Evolutionary conservation across 23 red algal genomes (phyloP).

Genomic region (Cyanidiococcus yangmingshanensis): DNA sequence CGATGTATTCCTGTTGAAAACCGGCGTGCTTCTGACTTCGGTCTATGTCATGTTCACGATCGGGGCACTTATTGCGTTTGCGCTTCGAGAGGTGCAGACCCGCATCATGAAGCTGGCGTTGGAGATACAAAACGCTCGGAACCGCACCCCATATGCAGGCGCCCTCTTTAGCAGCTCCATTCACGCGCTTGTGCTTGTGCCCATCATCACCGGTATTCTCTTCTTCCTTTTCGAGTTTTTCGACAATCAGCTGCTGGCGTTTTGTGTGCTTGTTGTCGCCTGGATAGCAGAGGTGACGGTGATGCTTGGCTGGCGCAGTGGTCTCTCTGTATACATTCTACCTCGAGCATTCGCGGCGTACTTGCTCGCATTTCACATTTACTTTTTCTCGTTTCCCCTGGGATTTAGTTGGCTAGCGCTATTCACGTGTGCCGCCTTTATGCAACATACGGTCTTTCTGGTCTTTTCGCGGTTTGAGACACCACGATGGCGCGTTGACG

Average conservation of each 20-base stretch:
- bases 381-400: constrained; percentile 96
- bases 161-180: constrained; percentile 54
- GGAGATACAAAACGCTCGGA: constrained; percentile 56
- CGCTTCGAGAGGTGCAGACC: constrained; percentile 64
- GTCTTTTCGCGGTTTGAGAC: constrained; percentile 30
- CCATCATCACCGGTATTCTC: constrained; percentile 92
- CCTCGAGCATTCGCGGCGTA: constrained; percentile 77
- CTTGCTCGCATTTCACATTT: constrained; percentile 94
- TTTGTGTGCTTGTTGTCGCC: constrained; percentile 71
- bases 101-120: constrained; percentile 74
- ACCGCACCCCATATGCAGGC: constrained; percentile 41
- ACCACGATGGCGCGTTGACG: constrained; percentile 1
- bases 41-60: constrained; percentile 81
- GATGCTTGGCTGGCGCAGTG: constrained; percentile 48
- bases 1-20: not conserved
- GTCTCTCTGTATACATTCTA: constrained; percentile 48
- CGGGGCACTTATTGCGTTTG: constrained; percentile 64
- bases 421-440: constrained; percentile 64
- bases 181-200: constrained; percentile 88
- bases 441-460: constrained; percentile 68
- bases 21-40: constrained; percentile 54
- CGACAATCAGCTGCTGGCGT: constrained; percentile 63
- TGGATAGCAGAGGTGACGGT: constrained; percentile 82
- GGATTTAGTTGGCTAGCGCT: constrained; percentile 84
- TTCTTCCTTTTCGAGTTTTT: constrained; percentile 98